phyloP scores from a whole-genome alignment of 805 yeast species.

The Scheffersomyces coipomensis region DNA sequence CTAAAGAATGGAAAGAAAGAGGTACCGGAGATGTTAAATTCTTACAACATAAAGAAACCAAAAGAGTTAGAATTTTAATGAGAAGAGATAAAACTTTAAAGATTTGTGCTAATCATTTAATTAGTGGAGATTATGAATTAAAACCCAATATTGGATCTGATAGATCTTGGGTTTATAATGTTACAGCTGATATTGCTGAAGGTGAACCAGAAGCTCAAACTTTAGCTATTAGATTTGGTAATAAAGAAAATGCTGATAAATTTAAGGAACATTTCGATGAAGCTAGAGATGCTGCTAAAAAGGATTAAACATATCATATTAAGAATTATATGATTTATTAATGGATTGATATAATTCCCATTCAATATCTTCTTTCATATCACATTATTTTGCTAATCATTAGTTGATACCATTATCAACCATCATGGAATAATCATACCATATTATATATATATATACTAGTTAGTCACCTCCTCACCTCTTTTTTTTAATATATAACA shows the following conservation, averaged over 20 bases:
- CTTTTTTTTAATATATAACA: too few species aligned
- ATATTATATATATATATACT: too few species aligned
- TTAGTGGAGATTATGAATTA: conserved; percentile 76
- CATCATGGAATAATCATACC: too few species aligned
- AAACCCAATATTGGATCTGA: conserved; percentile 95
- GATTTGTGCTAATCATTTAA: conserved; percentile 95
- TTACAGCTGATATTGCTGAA: conserved; percentile 91
- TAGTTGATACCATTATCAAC: too few species aligned
- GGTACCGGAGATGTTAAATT: conserved; percentile 98
- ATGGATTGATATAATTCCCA: too few species aligned
- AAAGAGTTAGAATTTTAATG: conserved; percentile 90
- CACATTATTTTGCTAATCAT: too few species aligned
- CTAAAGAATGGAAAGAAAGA: conserved; percentile 98
- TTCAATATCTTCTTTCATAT: too few species aligned
- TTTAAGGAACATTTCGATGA: conserved; percentile 90
- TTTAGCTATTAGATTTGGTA: conserved; percentile 92
- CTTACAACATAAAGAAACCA: conserved; percentile 79
- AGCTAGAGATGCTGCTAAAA: conserved; percentile 54
- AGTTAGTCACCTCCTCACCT: too few species aligned
- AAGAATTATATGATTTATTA: too few species aligned
- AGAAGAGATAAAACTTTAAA: conserved; percentile 98
- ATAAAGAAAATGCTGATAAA: conserved; percentile 89
- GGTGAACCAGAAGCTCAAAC: conserved; percentile 96
- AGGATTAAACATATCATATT: too few species aligned
- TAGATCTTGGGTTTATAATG: conserved; percentile 97